Base-by-base conservation (phyloP, 257 asterid species). In the Solanum gracilifrons region DNA sequence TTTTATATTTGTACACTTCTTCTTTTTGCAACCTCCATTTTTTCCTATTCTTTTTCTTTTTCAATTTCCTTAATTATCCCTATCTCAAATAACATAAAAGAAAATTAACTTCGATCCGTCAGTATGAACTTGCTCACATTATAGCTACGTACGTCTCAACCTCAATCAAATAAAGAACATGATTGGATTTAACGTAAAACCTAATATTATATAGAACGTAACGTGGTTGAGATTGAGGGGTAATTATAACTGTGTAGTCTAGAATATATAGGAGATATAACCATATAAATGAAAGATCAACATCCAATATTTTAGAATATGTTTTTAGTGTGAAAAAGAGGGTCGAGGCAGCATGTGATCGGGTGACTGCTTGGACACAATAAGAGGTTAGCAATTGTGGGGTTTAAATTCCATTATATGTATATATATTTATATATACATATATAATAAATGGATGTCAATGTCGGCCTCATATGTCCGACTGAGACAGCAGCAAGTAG, bases 301-400 rank as follows among this genome's bases (percentile, higher is more conserved):
- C 51, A 21, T 74, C 82, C 16, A 74, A 35, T 20, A 15, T 21
- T 35, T 74, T 21, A 35, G 25, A 18, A 73, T 73, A 73, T 75
- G 51, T 75, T 21, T 23, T 75, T 75, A 20, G 90, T 89, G 79
- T 73, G 90, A 94, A 94, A 85, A 89, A 92, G 89, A 80, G 93
- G 91, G 89, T 88, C 91, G 89, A 90, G 58, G 73, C 86, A 82
- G 93, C 99, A 94, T 93, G 98, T 96, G 99, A 92, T 92, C 93
- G 92, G 93, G 95, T 93, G 93, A 90, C 80, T 92, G 93, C 93
- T 90, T 93, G 94, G 94, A 93, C 95, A 91, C 95, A 92, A 89
- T 84, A 20, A 71, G 33, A 69, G 51, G 37, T 46, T 85, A 36
- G 87, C 12, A 25, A 21, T 13, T 75, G 90, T 90, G 94, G 94